phyloP scores from a whole-genome alignment of 176 grass and related monocot species.

The Musa schizocarpa region DNA sequence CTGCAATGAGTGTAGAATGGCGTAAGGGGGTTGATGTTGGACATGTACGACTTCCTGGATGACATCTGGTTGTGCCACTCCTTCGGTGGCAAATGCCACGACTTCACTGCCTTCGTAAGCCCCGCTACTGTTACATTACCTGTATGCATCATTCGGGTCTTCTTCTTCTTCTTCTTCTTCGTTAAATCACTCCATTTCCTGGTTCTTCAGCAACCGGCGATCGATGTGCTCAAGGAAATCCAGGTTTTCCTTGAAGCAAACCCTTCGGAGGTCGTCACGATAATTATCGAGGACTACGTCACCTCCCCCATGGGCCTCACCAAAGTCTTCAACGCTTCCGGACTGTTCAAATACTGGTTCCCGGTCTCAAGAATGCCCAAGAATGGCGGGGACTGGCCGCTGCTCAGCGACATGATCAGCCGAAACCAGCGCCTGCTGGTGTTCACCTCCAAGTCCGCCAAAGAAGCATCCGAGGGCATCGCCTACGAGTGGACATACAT shows the following conservation, averaged over 20 bases:
- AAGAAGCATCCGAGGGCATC: conserved; percentile 65
- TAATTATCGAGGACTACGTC: conserved; percentile 89
- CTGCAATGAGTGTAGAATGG: conserved; percentile 43
- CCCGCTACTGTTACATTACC: background rate
- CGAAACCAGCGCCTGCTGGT: conserved; percentile 56
- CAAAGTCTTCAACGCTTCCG: conserved; percentile 63
- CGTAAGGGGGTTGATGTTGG: conserved; percentile 88
- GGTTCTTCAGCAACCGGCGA: conserved; percentile 58
- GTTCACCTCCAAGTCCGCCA: conserved; percentile 71
- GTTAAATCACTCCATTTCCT: too few species aligned
- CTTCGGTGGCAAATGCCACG: conserved; percentile 63
- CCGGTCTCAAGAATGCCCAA: conserved; percentile 68
- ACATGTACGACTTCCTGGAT: conserved; percentile 85
- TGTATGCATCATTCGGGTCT: background rate
- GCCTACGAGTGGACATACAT: conserved; percentile 85
- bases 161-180: too few species aligned
- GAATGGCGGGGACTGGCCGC: conserved; percentile 75
- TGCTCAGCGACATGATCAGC: conserved; percentile 77
- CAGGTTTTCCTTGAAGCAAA: conserved; percentile 53
- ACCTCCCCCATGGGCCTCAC: conserved; percentile 57
- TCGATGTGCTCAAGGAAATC: conserved; percentile 60
- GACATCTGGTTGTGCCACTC: conserved; percentile 92
- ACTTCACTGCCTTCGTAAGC: conserved; percentile 91
- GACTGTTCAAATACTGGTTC: conserved; percentile 48
- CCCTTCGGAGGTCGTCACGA: conserved; percentile 58